phyloP scores from a whole-genome alignment of 2,329 filamentous ascomycete species.

The Blastomyces parvus region DNA sequence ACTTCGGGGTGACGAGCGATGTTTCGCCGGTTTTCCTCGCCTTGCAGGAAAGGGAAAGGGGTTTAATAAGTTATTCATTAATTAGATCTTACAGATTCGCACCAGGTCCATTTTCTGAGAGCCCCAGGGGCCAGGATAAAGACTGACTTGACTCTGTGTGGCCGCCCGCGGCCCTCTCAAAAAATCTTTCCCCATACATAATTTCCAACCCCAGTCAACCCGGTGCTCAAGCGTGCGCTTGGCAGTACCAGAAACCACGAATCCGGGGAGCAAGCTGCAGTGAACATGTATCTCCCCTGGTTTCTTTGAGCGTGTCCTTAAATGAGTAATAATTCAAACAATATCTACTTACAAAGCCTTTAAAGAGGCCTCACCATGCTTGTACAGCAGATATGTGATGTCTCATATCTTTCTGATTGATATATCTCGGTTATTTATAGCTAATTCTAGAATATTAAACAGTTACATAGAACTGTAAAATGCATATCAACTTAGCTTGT shows the following conservation, averaged over 20 bases:
- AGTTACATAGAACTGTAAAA: too few species aligned
- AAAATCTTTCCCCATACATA: neutral
- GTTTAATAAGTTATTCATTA: too few species aligned
- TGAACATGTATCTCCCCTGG: neutral
- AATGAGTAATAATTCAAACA: neutral
- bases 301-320: neutral
- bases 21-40: neutral
- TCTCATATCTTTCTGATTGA: too few species aligned
- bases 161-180: neutral
- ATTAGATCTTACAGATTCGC: neutral
- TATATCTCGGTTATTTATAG: neutral
- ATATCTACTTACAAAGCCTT: neutral
- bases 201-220: neutral
- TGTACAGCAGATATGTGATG: too few species aligned
- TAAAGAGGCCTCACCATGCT: neutral
- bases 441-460: neutral
- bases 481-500: too few species aligned
- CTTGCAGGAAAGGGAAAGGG: neutral
- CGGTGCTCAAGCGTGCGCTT: neutral
- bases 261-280: neutral
- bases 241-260: neutral
- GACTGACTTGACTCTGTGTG: too few species aligned
- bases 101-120: neutral
- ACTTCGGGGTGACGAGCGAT: too few species aligned
- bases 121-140: too few species aligned